A percentile compares a stretch with the other conserved stretches of the same genome.
phyloP scores from a whole-genome alignment of 192 early-diverging fungal genomes.

The Backusella parvicylindrica region DNA sequence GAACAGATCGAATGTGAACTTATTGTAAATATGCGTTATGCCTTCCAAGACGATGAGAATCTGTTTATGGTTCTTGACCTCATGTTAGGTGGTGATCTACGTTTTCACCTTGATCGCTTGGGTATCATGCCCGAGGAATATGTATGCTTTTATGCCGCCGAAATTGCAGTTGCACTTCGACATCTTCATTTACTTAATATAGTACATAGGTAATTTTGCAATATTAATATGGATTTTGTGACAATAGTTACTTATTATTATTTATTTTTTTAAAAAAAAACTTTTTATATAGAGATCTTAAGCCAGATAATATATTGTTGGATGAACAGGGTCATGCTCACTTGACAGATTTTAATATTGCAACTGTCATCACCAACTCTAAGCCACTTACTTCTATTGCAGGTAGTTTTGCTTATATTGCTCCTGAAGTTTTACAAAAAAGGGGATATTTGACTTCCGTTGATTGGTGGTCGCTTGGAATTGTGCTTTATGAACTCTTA shows the following conservation, averaged over 20 bases:
- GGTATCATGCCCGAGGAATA: slow-evolving; percentile 62
- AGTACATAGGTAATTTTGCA: slow-evolving; percentile 55
- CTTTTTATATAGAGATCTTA: slow-evolving; percentile 59
- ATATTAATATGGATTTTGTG: no score
- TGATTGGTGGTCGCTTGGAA: slow-evolving; percentile 80
- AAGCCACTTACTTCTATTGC: slow-evolving; percentile 72
- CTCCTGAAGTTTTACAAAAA: slow-evolving; percentile 68
- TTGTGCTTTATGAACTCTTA: slow-evolving; percentile 71
- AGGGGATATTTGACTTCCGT: slow-evolving; percentile 52
- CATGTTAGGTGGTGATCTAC: slow-evolving; percentile 92
- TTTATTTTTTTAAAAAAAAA: neutral
- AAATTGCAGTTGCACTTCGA: slow-evolving; percentile 58
- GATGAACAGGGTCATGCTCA: slow-evolving; percentile 77
- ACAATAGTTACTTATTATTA: no score
- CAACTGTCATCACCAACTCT: slow-evolving; percentile 59
- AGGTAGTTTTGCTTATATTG: slow-evolving; percentile 88
- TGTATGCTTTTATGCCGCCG: slow-evolving; percentile 69
- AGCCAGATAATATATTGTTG: slow-evolving; percentile 83
- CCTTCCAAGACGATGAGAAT: slow-evolving; percentile 95
- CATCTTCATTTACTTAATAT: slow-evolving; percentile 69
- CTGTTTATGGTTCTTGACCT: slow-evolving; percentile 93
- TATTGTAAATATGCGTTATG: slow-evolving; percentile 89
- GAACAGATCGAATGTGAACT: slow-evolving; percentile 85
- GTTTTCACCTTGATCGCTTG: slow-evolving; percentile 80
- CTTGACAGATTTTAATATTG: slow-evolving; percentile 88